Conservation (phyloP, 257 asterid species). For the Plantago elongata region DNA sequence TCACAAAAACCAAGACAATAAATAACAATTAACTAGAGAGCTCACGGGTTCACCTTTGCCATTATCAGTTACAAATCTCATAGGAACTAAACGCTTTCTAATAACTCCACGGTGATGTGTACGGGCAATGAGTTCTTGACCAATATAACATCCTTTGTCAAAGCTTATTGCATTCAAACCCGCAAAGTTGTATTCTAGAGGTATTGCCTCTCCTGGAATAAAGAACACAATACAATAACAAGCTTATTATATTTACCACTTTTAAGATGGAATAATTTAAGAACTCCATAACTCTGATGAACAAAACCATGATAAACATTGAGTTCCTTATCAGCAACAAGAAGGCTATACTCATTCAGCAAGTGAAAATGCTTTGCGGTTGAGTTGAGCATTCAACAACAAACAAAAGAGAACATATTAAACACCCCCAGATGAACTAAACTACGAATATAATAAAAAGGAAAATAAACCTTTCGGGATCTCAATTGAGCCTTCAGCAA, state of each 20-base stretch:
- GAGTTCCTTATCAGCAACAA: neutral
- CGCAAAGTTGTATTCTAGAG: constrained; percentile 80
- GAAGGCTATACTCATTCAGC: neutral
- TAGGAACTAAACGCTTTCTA: constrained; percentile 74
- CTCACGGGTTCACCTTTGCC: constrained; percentile 45
- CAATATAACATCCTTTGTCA: constrained; percentile 88
- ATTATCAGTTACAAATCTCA: constrained; percentile 43
- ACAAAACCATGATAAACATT: too few relatives aligned
- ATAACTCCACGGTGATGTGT: constrained; percentile 87
- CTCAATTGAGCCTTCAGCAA: constrained; percentile 89
- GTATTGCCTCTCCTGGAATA: constrained; percentile 73
- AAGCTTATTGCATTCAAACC: constrained; percentile 86
- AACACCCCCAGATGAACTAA: constrained; percentile 7
- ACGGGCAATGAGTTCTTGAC: constrained; percentile 91
- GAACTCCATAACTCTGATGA: neutral
- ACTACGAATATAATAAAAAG: neutral
- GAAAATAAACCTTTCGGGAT: constrained; percentile 63
- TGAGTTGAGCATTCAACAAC: neutral
- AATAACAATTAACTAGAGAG: neutral
- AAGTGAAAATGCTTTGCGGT: neutral
- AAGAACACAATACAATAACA: neutral
- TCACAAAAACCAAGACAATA: neutral
- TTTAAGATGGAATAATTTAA: too few relatives aligned
- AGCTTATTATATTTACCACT: neutral
- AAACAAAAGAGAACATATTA: neutral